Percentiles rank a stretch among this genome's conserved stretches.
phyloP scores from a whole-genome alignment of 805 yeast genomes.

The Hanseniaspora lindneri region DNA sequence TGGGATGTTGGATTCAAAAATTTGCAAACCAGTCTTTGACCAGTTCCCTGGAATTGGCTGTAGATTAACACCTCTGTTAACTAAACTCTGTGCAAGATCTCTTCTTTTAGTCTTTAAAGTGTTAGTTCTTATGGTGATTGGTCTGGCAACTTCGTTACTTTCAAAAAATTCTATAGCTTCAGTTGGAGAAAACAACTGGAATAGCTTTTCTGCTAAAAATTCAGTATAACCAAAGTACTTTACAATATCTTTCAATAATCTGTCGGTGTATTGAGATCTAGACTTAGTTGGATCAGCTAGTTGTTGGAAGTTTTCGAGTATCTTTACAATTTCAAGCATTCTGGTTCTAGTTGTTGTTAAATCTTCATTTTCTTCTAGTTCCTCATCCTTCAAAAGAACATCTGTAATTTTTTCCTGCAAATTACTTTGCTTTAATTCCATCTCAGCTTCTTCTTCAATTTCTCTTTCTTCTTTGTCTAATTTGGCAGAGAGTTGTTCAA shows the following conservation, averaged over 20 bases:
- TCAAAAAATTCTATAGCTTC: slow-evolving; percentile 98
- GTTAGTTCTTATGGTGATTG: slow-evolving; percentile 94
- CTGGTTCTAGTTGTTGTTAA: slow-evolving; percentile 77
- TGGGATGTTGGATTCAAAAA: slow-evolving; percentile 98
- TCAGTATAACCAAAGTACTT: slow-evolving; percentile 88
- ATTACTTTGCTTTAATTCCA: slow-evolving; percentile 45
- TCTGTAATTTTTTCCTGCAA: slow-evolving; percentile 58
- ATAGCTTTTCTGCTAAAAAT: slow-evolving; percentile 85
- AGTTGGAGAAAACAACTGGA: slow-evolving; percentile 80
- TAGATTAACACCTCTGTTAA: slow-evolving; percentile 90
- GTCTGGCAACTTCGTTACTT: slow-evolving; percentile 95
- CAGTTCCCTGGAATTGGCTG: slow-evolving; percentile 88
- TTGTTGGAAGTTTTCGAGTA: slow-evolving; percentile 75
- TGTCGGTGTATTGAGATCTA: slow-evolving; percentile 68
- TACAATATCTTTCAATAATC: slow-evolving; percentile 74
- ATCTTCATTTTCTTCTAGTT: slow-evolving; percentile 49
- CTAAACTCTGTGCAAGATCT: slow-evolving; percentile 87
- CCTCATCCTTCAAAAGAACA: slow-evolving; percentile 59
- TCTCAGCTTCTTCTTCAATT: slow-evolving; percentile 53
- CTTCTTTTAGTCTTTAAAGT: slow-evolving; percentile 89
- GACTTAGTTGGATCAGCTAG: slow-evolving; percentile 77
- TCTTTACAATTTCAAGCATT: slow-evolving; percentile 90
- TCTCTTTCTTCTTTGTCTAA: slow-evolving; percentile 49
- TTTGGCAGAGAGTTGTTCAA: slow-evolving; percentile 63
- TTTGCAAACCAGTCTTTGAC: slow-evolving; percentile 96